A percentile compares a stretch with the other conserved stretches of the same genome.
Evolutionary conservation across 352 stramenopile species (phyloP).

Genomic region (Pythium folliculosum): DNA sequence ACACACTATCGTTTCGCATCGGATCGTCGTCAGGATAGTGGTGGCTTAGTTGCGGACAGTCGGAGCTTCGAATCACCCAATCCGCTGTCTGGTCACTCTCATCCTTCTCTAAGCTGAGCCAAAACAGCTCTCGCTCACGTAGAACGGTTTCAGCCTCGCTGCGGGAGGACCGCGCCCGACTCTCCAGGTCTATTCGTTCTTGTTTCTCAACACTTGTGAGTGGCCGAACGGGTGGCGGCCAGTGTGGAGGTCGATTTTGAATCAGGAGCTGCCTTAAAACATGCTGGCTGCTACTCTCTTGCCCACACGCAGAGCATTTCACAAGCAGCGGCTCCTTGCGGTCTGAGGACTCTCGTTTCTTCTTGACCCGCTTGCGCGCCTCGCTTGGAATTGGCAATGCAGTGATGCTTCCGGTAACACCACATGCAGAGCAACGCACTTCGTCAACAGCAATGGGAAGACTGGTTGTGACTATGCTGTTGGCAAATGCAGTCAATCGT

Average conservation of each 20-base stretch:
- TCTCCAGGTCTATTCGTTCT: not conserved
- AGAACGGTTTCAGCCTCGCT: not conserved
- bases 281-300: slow-evolving; percentile 17
- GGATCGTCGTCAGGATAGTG: not conserved
- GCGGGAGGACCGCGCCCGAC: not conserved
- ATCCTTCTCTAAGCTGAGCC: no score
- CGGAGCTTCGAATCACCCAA: not conserved
- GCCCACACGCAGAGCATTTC: slow-evolving; percentile 3
- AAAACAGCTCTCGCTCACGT: no score
- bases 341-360: not conserved
- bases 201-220: not conserved
- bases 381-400: not conserved
- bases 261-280: slow-evolving; percentile 6
- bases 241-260: slow-evolving; percentile 16
- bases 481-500: not conserved
- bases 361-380: not conserved
- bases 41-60: not conserved
- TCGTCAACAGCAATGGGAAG: not conserved
- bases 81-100: not conserved
- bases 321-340: not conserved
- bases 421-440: not conserved
- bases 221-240: slow-evolving; percentile 8
- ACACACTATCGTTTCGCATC: not conserved
- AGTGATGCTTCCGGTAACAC: not conserved
- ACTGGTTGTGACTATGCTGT: not conserved